Base-by-base conservation (phyloP, 177 flowering plant genomes). In the Vitis hybrid region DNA sequence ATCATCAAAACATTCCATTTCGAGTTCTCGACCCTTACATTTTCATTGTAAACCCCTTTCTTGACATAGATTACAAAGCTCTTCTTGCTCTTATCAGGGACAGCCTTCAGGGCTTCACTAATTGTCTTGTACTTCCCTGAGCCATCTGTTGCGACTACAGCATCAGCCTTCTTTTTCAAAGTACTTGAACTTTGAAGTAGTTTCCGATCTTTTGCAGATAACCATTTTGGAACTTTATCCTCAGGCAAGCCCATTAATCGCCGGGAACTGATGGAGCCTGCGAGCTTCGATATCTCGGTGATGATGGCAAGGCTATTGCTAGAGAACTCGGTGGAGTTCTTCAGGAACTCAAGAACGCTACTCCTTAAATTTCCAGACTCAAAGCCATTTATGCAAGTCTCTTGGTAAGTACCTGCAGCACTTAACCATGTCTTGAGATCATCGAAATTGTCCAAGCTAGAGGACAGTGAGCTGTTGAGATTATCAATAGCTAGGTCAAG, bases 291-390 rank as follows among this genome's bases (percentile, higher is more conserved):
- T 41, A 87, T 66, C 32, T 75, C 68, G 2, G 76, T 78, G 50
- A 85, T 32, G 13, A 90, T 85, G 1, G 94, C 92, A 1, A 88
- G 82, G 24, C 87, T 80, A 54, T 87, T 91, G 80, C 94, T 87
- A 0, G 86, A 85, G 20, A 77, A 73, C 65, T 86, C 84, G 0
- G 82, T 80, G 0, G 91, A 85, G 67, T 81, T 83, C 72, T 77
- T 78, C 18, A 90, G 66, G 11, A 58, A 9, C 2, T 60, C 52
- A 1, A 13, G 24, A 7, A 78, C 12, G 3, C 27, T 56, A 4
- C 21, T 50, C 64, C 62, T 21, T 17, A 70, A 4, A 3, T 48
- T 41, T 1, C 1, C 65, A 0, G 75, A 66, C 11, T 71, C 78
- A 14, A 86, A 74, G 0, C 86, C 90, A 2, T 88, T 92, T 0